phyloP scores from a whole-genome alignment of 257 asterid species.

The Eucommia ulmoides region DNA sequence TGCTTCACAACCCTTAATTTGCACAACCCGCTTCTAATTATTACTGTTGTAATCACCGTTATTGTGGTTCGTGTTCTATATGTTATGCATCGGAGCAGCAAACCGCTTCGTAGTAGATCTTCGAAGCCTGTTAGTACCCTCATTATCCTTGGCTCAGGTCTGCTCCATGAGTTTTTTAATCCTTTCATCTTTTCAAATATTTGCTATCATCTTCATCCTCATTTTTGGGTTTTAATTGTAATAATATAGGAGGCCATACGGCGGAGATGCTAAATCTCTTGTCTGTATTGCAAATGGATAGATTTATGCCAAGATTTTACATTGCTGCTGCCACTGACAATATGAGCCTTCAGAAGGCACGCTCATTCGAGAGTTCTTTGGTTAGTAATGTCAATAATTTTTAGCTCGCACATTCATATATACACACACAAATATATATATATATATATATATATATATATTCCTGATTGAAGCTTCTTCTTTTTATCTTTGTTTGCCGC shows the following conservation, averaged over 20 bases:
- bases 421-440: too few relatives aligned
- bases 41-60: constrained; percentile 29
- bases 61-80: constrained; percentile 35
- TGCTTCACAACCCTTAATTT: too few relatives aligned
- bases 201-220: not conserved
- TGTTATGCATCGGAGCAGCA: constrained; percentile 32
- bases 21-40: too few relatives aligned
- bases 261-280: constrained; percentile 89
- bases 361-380: constrained; percentile 51
- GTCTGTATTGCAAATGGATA: constrained; percentile 49
- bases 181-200: not conserved
- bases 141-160: constrained; percentile 79
- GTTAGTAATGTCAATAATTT: constrained; percentile 40
- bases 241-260: constrained; percentile 76
- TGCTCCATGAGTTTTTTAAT: not conserved
- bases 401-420: too few relatives aligned
- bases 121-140: constrained; percentile 41
- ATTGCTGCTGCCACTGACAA: constrained; percentile 94
- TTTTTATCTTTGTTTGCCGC: too few relatives aligned
- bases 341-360: constrained; percentile 93
- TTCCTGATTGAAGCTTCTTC: too few relatives aligned
- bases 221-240: constrained; percentile 1
- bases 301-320: constrained; percentile 60
- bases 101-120: constrained; percentile 17
- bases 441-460: too few relatives aligned